These are phyloP conservation scores for Lineolata rhizophorae DNA, from an alignment of 495 filamentous ascomycete species.

Conservation along the genomic window DNA sequence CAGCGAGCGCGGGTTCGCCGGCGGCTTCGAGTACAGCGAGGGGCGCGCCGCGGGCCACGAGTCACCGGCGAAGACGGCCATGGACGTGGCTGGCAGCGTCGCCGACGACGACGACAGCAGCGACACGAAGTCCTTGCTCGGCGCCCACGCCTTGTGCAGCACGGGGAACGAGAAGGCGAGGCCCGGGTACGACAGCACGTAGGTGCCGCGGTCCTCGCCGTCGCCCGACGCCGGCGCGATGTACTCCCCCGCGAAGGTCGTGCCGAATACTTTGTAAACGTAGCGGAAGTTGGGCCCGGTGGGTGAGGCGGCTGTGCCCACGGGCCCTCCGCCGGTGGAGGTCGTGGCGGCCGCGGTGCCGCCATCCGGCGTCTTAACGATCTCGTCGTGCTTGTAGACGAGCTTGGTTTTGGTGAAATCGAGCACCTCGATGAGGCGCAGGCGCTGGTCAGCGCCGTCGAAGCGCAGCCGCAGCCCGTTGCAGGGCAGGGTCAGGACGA, in stretches of 20 bases:
- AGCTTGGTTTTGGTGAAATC: constrained; percentile 77
- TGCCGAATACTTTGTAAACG: constrained; percentile 78
- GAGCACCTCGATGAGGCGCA: constrained; percentile 73
- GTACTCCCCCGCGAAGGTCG: constrained; percentile 83
- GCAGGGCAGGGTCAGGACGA: constrained; percentile 48
- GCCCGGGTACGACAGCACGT: constrained; percentile 82
- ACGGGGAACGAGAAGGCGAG: constrained; percentile 82
- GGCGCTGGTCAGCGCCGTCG: constrained; percentile 77
- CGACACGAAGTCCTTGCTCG: constrained; percentile 65
- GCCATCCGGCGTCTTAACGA: constrained; percentile 38
- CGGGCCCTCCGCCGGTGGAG: constrained; percentile 18
- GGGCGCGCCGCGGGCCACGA: constrained; percentile 70
- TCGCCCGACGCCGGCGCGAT: constrained; percentile 32
- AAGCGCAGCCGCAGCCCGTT: constrained; percentile 84
- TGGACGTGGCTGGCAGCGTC: constrained; percentile 49
- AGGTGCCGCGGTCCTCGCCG: constrained; percentile 33
- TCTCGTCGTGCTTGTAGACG: constrained; percentile 65
- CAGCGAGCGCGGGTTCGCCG: constrained; percentile 41
- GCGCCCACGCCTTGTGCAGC: constrained; percentile 50
- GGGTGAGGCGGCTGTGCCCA: constrained; percentile 12
- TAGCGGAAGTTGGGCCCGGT: constrained; percentile 68
- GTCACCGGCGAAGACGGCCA: constrained; percentile 72
- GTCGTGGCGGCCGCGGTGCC: constrained; percentile 18
- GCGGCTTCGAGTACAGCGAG: constrained; percentile 49
- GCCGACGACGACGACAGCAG: constrained; percentile 63